phyloP scores from a whole-genome alignment of 257 asterid species.

The Primulina huaijiensis region DNA sequence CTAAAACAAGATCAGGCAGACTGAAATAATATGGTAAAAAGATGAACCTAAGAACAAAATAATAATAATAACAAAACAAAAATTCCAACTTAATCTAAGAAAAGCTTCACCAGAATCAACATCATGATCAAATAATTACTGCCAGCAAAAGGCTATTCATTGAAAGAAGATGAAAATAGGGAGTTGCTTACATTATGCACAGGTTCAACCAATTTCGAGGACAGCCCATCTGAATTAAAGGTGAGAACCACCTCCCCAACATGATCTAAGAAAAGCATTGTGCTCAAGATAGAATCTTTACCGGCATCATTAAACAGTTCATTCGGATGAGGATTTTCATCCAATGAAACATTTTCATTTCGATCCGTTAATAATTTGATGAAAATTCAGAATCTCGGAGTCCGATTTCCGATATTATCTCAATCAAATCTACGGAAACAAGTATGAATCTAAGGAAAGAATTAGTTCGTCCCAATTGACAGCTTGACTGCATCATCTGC shows the following conservation, averaged over 20 bases:
- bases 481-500: too few species aligned
- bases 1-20: not conserved
- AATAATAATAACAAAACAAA: not conserved
- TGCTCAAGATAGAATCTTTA: slow-evolving; percentile 42
- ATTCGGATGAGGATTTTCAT: slow-evolving; percentile 19
- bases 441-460: too few species aligned
- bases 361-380: slow-evolving; percentile 41
- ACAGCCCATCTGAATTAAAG: slow-evolving; percentile 48
- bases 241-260: slow-evolving; percentile 74
- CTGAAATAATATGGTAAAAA: slow-evolving; percentile 9
- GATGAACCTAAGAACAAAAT: not conserved
- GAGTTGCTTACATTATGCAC: slow-evolving; percentile 42
- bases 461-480: too few species aligned
- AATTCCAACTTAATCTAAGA: not conserved
- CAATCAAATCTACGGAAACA: not conserved
- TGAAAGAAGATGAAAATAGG: not conserved
- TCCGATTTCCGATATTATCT: not conserved
- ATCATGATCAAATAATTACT: not conserved
- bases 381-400: not conserved
- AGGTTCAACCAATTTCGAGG: slow-evolving; percentile 63
- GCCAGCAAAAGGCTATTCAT: not conserved
- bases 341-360: slow-evolving; percentile 35
- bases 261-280: slow-evolving; percentile 55
- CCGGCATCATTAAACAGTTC: slow-evolving; percentile 30
- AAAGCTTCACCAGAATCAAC: slow-evolving; percentile 21